Conservation (phyloP, 768 basidiomycete genomes). For the Chalciporus piperatus region DNA sequence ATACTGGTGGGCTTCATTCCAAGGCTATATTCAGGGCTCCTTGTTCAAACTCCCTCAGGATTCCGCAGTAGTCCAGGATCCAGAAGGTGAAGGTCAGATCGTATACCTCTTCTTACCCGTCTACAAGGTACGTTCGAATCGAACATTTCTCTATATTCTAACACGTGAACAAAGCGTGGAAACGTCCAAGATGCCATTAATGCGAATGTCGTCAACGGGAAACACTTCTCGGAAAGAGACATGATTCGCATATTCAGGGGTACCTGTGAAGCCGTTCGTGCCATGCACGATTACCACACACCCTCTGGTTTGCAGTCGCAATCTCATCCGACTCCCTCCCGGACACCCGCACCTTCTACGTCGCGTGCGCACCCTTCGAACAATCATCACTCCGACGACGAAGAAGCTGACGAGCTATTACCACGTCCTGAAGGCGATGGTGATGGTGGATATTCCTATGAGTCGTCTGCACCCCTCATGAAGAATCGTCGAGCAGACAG, state of each 20-base stretch:
- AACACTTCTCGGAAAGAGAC: conserved; percentile 82
- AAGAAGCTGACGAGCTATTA: conserved; percentile 68
- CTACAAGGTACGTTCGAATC: conserved; percentile 62
- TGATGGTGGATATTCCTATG: conserved; percentile 72
- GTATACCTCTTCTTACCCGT: conserved; percentile 95
- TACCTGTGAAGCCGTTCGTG: conserved; percentile 89
- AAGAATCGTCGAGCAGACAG: conserved; percentile 49
- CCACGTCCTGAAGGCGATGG: conserved; percentile 74
- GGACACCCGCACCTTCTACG: conserved; percentile 17
- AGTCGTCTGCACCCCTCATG: conserved; percentile 53
- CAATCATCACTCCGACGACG: conserved; percentile 43
- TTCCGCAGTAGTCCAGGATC: conserved; percentile 92
- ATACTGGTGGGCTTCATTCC: conserved; percentile 58
- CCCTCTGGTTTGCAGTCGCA: conserved; percentile 29
- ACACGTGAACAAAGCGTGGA: conserved; percentile 57
- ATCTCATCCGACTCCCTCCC: conserved; percentile 21
- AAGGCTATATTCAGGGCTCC: not conserved
- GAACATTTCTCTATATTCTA: not conserved
- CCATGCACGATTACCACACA: conserved; percentile 88
- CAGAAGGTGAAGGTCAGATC: conserved; percentile 89
- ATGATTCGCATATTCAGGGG: conserved; percentile 91
- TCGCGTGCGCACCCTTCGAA: conserved; percentile 16
- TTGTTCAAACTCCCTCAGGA: conserved; percentile 48
- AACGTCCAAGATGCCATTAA: conserved; percentile 97
- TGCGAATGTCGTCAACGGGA: conserved; percentile 75